A percentile compares a stretch with the other conserved stretches of the same genome.
phyloP scores from a whole-genome alignment of 78 protist genomes.

The Protostelium mycophagum region DNA sequence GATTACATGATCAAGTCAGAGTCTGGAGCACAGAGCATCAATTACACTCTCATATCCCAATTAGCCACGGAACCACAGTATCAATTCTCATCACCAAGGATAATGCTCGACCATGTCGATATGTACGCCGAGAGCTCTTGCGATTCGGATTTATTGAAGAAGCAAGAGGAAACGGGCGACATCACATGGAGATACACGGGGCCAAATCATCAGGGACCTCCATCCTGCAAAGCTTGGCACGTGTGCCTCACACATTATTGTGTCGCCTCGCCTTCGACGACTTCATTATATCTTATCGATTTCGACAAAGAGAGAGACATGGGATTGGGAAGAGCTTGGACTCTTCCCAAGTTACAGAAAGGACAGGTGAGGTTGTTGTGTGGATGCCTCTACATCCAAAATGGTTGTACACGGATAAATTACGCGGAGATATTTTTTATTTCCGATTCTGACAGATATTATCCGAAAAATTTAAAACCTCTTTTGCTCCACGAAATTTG shows the following conservation, averaged over 20 bases:
- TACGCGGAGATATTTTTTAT: constrained; percentile 9
- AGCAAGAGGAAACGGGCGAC: neutral
- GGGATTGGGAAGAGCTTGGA: constrained; percentile 58
- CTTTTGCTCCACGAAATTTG: neutral
- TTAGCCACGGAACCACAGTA: neutral
- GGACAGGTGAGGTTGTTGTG: constrained; percentile 28
- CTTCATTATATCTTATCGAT: constrained; percentile 15
- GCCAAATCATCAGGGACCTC: constrained; percentile 14
- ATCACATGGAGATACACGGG: constrained; percentile 13
- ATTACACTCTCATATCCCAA: constrained; percentile 39
- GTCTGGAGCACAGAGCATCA: neutral
- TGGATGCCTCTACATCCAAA: no score
- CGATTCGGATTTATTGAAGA: neutral
- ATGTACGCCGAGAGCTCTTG: neutral
- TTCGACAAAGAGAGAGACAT: constrained; percentile 37
- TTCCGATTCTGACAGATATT: constrained; percentile 18
- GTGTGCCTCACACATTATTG: constrained; percentile 27
- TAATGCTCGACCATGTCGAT: neutral
- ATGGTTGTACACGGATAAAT: no score
- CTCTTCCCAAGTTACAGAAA: neutral
- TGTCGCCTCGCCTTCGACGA: neutral
- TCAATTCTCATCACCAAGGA: constrained; percentile 33
- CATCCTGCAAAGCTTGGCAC: constrained; percentile 2
- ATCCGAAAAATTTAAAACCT: neutral
- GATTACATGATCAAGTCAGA: neutral